These are phyloP conservation scores for Sphagnurus paluster DNA, from an alignment of 1,284 basidiomycete species.

Conservation along the genomic window DNA sequence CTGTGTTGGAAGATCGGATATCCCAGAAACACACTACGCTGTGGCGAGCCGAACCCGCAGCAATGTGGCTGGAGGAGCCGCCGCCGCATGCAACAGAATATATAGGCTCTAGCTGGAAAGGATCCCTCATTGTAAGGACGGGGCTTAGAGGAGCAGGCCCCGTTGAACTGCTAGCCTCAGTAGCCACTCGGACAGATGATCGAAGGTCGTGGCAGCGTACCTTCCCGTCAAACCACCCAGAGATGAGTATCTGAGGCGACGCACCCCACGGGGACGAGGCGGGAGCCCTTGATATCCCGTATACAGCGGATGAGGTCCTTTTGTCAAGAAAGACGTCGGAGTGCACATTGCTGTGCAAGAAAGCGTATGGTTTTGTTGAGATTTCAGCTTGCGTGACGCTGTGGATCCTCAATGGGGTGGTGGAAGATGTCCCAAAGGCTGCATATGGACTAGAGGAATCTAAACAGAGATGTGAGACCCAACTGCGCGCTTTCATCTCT, in stretches of 20 bases:
- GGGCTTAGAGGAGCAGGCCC: constrained; percentile 44
- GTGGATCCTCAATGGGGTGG: constrained; percentile 58
- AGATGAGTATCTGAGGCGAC: constrained; percentile 70
- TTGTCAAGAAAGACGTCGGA: constrained; percentile 15
- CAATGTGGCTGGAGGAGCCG: constrained; percentile 60
- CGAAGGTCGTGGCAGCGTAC: constrained; percentile 75
- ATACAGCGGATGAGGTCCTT: constrained; percentile 57
- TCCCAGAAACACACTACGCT: constrained; percentile 79
- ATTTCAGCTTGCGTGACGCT: constrained; percentile 47
- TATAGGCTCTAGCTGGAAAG: constrained; percentile 69
- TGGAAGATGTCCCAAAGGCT: constrained; percentile 64
- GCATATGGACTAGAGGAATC: constrained; percentile 56
- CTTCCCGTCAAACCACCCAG: constrained; percentile 77
- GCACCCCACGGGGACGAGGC: constrained; percentile 61
- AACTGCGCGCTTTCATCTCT: constrained; percentile 52
- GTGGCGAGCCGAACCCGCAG: constrained; percentile 73
- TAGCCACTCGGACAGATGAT: constrained; percentile 32
- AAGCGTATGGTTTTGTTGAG: constrained; percentile 43
- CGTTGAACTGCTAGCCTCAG: constrained; percentile 9
- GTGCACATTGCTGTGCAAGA: constrained; percentile 41
- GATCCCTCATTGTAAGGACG: constrained; percentile 59
- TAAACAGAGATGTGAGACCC: constrained; percentile 58
- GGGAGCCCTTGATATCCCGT: constrained; percentile 63
- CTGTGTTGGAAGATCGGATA: constrained; percentile 53
- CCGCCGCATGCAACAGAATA: constrained; percentile 72